phyloP scores from a whole-genome alignment of 305 asterid genomes.

The Caryopteris hybrid region DNA sequence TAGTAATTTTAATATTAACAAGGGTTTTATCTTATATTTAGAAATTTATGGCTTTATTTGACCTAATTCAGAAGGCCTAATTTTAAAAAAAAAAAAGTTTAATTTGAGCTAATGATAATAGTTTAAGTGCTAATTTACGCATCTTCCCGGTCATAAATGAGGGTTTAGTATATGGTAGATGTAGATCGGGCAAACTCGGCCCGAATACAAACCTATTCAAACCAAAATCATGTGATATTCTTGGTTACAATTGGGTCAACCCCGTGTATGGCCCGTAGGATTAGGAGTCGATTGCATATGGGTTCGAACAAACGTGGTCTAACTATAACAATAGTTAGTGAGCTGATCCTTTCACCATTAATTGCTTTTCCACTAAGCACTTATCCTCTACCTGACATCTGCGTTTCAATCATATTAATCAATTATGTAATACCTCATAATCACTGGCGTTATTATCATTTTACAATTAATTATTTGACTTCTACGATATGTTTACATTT shows the following conservation, averaged over 20 bases:
- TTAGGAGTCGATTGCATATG: not conserved
- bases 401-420: not conserved
- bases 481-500: not conserved
- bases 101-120: no score
- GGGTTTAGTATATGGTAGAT: no score
- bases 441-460: no score
- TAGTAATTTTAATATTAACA: no score
- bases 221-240: not conserved
- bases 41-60: no score
- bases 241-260: not conserved
- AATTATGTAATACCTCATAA: no score
- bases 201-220: not conserved
- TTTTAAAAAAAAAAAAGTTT: no score
- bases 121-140: no score
- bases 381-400: conserved; percentile 10
- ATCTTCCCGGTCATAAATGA: no score
- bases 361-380: conserved; percentile 13
- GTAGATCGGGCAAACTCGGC: no score
- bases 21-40: no score
- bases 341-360: conserved; percentile 10
- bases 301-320: not conserved
- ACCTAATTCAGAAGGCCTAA: no score
- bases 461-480: not conserved
- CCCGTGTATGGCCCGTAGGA: not conserved
- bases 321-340: not conserved